phyloP scores from a whole-genome alignment of 805 yeast species.

The Kodamaea laetipori region DNA sequence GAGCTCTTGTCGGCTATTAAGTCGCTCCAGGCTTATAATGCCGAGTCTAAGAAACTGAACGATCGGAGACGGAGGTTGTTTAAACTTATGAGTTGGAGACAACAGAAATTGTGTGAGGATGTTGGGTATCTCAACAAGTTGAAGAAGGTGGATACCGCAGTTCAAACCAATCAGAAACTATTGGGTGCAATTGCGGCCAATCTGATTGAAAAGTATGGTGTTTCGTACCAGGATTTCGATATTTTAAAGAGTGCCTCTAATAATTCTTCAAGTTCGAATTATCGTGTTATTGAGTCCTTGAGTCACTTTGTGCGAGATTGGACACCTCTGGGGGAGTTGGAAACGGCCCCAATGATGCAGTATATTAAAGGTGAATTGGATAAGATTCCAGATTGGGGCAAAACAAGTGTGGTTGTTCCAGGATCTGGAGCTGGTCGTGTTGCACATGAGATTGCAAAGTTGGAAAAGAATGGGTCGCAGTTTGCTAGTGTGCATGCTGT shows the following conservation, averaged over 20 bases:
- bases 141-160: slow-evolving; percentile 47
- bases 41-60: slow-evolving; percentile 44
- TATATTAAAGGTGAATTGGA: slow-evolving; percentile 52
- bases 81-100: slow-evolving; percentile 54
- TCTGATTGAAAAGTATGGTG: slow-evolving; percentile 45
- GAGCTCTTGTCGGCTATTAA: slow-evolving; percentile 46
- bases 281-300: slow-evolving; percentile 63
- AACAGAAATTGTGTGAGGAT: slow-evolving; percentile 53
- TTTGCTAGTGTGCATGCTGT: slow-evolving; percentile 63
- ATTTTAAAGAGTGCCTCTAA: slow-evolving; percentile 4
- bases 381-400: slow-evolving; percentile 27
- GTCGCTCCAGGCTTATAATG: slow-evolving; percentile 49
- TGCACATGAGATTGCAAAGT: slow-evolving; percentile 58
- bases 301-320: slow-evolving; percentile 84
- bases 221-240: slow-evolving; percentile 39
- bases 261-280: slow-evolving; percentile 23
- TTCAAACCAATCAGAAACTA: slow-evolving; percentile 50
- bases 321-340: slow-evolving; percentile 51
- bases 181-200: slow-evolving; percentile 48
- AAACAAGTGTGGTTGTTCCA: slow-evolving; percentile 68
- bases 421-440: slow-evolving; percentile 87
- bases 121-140: slow-evolving; percentile 60
- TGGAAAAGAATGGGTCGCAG: slow-evolving; percentile 20
- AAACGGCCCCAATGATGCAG: slow-evolving; percentile 53
- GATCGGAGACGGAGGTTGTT: slow-evolving; percentile 46